A percentile compares a stretch with the other conserved stretches of the same genome.
phyloP scores from a whole-genome alignment of 73 alveolate genomes.

The Effrenium voratum region DNA sequence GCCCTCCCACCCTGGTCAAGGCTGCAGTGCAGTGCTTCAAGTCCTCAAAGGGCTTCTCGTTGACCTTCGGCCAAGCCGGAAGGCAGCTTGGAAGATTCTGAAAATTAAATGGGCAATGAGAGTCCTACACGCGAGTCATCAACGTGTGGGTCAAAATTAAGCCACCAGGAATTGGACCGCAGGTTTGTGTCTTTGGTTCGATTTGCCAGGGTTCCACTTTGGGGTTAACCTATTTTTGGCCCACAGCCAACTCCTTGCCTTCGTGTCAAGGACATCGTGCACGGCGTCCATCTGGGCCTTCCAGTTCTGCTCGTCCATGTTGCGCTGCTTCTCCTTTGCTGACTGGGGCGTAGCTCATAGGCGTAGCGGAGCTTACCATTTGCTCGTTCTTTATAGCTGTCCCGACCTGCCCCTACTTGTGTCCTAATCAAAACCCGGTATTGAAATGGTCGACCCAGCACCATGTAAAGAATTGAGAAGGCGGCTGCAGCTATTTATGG shows the following conservation, averaged over 20 bases:
- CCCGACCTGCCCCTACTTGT: not conserved
- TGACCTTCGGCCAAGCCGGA: slow-evolving; percentile 8
- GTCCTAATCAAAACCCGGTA: not conserved
- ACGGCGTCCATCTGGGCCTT: slow-evolving; percentile 92
- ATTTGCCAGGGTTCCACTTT: too few relatives aligned
- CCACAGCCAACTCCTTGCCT: not conserved
- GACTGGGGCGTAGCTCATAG: not conserved
- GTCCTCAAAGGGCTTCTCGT: slow-evolving; percentile 89
- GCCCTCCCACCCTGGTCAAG: slow-evolving; percentile 41
- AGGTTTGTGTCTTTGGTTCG: too few relatives aligned
- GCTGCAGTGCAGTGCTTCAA: slow-evolving; percentile 89
- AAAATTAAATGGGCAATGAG: not conserved
- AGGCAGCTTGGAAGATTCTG: not conserved
- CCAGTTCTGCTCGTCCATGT: slow-evolving; percentile 82
- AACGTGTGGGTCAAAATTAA: not conserved
- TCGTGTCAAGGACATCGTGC: slow-evolving; percentile 79
- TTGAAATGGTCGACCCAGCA: too few relatives aligned
- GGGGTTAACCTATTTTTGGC: too few relatives aligned
- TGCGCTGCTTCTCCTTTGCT: slow-evolving; percentile 45
- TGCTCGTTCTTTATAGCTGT: too few relatives aligned
- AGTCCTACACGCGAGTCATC: not conserved
- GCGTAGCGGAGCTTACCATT: too few relatives aligned
- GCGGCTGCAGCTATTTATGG: too few relatives aligned
- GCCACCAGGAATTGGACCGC: too few relatives aligned
- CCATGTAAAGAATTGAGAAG: too few relatives aligned